Base-by-base conservation (phyloP, 768 basidiomycete genomes). In the Leccinum obscurum region DNA sequence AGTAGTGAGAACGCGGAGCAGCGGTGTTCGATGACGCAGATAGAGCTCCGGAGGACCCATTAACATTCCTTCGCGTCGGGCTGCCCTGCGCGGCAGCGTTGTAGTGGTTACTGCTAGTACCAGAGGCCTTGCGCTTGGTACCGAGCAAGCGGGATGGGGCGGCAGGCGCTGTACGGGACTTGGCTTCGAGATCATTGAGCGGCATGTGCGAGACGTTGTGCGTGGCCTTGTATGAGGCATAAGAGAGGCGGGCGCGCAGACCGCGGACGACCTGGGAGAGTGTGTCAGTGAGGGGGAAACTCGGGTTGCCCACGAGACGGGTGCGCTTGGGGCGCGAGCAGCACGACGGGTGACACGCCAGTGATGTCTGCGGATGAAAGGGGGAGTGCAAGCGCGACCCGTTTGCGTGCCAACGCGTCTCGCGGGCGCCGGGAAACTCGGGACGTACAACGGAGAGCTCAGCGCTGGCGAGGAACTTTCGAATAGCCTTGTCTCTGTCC, bases 161-260 rank as follows among this genome's bases (percentile, higher is more conserved):
- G 61, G 77, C 77, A 57, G 76, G 73, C 67, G 83, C 80, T 60
- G 64, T 68, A 56, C 75, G 76, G 44, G 77, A 75, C 67, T 86
- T 85, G 15, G 83, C 81, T 72, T 93, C 92, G 52, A 92, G 82
- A 62, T 92, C 90, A 67, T 82, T 81, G 53, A 92, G 76, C 50
- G 87, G 79, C 54, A 85, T 77, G 57, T 86, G 83, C 10, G 87
- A 78, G 57, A 90, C 75, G 71, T 91, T 89, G 73, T 91, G 83
- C 14, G 81, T 81, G 5, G 92, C 90, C 76, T 93, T 93, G 81
- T 89, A 92, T 2, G 88, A 87, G 24, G 92, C 92, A 75, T 92
- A 91, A 0, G 89, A 83, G 55, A 94, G 83, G 65, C 91, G 87
- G 66, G 91, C 82, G 62, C 92, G 86, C 58, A 94, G 81, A 56